These are phyloP conservation scores for Fusarium caatingaense DNA, from an alignment of 2,329 filamentous ascomycete species.

Conservation along the genomic window DNA sequence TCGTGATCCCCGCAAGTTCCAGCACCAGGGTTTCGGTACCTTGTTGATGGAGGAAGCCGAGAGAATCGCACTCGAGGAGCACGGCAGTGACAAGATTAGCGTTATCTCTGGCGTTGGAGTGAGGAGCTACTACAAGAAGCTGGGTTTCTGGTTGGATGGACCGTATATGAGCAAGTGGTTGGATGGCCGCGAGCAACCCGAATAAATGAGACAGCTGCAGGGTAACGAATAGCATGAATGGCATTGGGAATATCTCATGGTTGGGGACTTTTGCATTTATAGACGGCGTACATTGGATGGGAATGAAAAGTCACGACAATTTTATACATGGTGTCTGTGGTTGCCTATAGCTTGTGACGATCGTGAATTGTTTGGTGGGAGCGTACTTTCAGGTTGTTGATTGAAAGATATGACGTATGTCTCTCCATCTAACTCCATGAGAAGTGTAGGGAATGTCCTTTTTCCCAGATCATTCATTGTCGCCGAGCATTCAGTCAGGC, in stretches of 20 bases:
- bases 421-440: too few relatives aligned
- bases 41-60: conserved; percentile 98
- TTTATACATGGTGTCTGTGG: neutral
- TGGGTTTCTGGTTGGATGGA: conserved; percentile 94
- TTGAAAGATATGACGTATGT: neutral
- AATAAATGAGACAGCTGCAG: conserved; percentile 15
- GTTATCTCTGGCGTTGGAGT: conserved; percentile 99
- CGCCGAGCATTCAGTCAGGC: too few relatives aligned
- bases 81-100: conserved; percentile 92
- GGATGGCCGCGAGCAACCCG: conserved; percentile 55
- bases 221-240: conserved; percentile 20
- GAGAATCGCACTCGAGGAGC: conserved; percentile 92
- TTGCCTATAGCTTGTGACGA: neutral
- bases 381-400: neutral
- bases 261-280: conserved; percentile 30
- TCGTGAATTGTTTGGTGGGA: neutral
- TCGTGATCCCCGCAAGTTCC: conserved; percentile 94
- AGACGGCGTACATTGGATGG: conserved; percentile 37
- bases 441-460: neutral
- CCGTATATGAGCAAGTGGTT: conserved; percentile 82
- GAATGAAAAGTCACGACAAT: conserved; percentile 27
- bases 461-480: neutral
- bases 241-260: conserved; percentile 34
- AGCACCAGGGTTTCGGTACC: conserved; percentile 97
- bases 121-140: conserved; percentile 90